Conservation (phyloP, 768 basidiomycete species). For the Lactarius psammicola region DNA sequence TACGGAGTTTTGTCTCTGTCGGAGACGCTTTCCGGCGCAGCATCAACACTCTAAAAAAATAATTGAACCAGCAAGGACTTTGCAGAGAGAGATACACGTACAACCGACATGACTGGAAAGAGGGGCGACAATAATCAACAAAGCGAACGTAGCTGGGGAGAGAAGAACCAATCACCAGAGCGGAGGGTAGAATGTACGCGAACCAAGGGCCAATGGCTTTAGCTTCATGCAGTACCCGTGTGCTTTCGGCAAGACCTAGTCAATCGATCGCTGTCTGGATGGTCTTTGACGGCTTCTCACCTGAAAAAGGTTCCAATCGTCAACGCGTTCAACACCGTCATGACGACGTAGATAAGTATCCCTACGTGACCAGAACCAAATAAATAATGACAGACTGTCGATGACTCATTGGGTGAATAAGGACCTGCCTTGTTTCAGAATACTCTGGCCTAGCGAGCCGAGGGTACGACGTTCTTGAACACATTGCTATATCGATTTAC, state of each 20-base stretch:
- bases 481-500: conserved; percentile 14
- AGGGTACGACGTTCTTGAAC: conserved; percentile 6
- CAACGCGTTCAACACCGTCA: conserved; percentile 25
- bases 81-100: conserved; percentile 1
- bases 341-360: conserved; percentile 22
- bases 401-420: too few relatives aligned
- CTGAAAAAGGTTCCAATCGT: conserved; percentile 26
- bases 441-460: conserved; percentile 19
- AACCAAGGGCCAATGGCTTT: conserved; percentile 23
- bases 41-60: conserved; percentile 20
- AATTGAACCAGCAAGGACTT: not conserved
- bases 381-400: conserved; percentile 2
- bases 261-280: not conserved
- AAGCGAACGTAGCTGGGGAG: not conserved
- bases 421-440: conserved; percentile 27
- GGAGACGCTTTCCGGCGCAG: conserved; percentile 22
- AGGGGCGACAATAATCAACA: not conserved
- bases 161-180: conserved; percentile 17
- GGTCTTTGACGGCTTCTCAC: not conserved
- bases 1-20: conserved; percentile 21
- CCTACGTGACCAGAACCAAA: conserved; percentile 13
- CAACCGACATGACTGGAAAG: conserved; percentile 22
- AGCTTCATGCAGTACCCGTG: not conserved
- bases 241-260: conserved; percentile 4
- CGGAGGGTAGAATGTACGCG: conserved; percentile 23